Evolutionary conservation across 2,329 filamentous ascomycete species (phyloP), one percentile per base, ranked within the genome.

Genomic region (Venturia asperata): DNA sequence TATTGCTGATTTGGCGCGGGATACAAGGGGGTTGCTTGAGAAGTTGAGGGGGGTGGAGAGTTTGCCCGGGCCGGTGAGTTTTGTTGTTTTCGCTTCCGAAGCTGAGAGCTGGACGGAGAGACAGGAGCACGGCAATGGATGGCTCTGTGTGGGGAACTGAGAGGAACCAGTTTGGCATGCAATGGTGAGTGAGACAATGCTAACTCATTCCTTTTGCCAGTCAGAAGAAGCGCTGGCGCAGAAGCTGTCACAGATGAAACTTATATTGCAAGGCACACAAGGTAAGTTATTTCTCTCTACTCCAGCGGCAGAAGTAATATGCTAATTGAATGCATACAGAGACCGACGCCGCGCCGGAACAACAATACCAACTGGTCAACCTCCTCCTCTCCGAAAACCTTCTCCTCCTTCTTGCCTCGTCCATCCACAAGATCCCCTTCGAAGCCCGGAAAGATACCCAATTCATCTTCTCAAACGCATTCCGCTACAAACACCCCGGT

Each of bases 391-490:
- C 92, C 74, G 92, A 97, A 78, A 92, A 96, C 75, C 82, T 99
- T 9, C 86, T 99, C 55, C 90, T 90, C 71, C 82, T 90, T 63
- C 87, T 99, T 66, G 91, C 93, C 24, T 83, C 87, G 67, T 89
- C 89, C 73, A 88, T 99, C 58, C 87, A 91, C 77, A 85, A 88
- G 63, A 84, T 99, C 5, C 92, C 93, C 0, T 99, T 99, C 80
- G 94, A 99, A 79, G 91, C 92, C 45, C 88, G 93, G 72, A 97
- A 97, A 80, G 93, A 97, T 74, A 90, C 91, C 15, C 93, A 97
- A 75, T 90, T 94, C 68, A 94, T 97, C 74, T 94, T 97, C 79
- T 96, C 92, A 49, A 94, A 93, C 75, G 89, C 95, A 70, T 91
- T 97, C 74, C 90, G 92, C 69, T 97, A 94, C 81, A 90, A 90